A percentile compares a stretch with the other conserved stretches of the same genome.
Evolutionary conservation across 202 grass and related monocot genomes (phyloP).

Genomic region (Setaria italica): DNA sequence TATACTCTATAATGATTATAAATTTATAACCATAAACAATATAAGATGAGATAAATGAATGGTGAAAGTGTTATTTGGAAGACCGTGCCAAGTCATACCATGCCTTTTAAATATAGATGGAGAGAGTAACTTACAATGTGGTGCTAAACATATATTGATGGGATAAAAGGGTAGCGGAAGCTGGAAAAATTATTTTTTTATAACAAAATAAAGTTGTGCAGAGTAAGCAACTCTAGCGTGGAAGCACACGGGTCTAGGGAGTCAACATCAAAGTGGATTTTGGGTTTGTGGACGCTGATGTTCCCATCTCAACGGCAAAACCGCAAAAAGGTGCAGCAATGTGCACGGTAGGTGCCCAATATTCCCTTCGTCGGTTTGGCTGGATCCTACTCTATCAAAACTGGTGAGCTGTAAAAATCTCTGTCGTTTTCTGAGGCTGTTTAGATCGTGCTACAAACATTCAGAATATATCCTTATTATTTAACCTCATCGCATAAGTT

Average conservation of each 20-base stretch:
- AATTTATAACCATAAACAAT: too few species aligned
- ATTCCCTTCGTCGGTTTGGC: constrained; percentile 11
- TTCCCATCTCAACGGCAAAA: background rate
- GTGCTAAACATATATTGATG: background rate
- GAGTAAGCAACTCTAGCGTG: background rate
- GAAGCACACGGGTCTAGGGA: background rate
- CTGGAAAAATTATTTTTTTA: background rate
- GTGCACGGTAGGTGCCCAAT: background rate
- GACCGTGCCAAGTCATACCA: too few species aligned
- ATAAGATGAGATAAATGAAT: too few species aligned
- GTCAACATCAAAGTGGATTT: background rate
- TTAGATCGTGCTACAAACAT: background rate
- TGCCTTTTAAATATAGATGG: too few species aligned
- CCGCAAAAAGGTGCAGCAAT: background rate
- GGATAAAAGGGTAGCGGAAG: background rate
- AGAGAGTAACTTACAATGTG: background rate
- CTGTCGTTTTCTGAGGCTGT: background rate
- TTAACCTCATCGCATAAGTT: background rate
- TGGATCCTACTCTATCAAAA: constrained; percentile 4
- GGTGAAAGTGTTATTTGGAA: too few species aligned
- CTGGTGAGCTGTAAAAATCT: background rate
- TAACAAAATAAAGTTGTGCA: background rate
- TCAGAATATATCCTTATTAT: background rate
- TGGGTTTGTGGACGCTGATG: background rate
- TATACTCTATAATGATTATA: too few species aligned